These are phyloP conservation scores for Ramaria sp. DNA, from an alignment of 768 basidiomycete genomes.

Conservation along the genomic window DNA sequence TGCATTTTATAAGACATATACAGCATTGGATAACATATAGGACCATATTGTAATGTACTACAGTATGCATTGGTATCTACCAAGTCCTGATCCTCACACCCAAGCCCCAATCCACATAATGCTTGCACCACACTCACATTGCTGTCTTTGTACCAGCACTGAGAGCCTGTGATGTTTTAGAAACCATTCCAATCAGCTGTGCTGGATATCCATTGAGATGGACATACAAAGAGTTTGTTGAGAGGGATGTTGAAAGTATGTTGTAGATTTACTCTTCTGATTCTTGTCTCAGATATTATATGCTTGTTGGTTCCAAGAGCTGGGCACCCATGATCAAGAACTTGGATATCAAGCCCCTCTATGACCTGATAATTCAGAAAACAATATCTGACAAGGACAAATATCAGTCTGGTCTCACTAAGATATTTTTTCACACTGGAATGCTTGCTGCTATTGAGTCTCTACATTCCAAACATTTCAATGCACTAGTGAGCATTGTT, in stretches of 20 bases:
- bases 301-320: conserved; percentile 79
- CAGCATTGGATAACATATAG: too few species aligned
- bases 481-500: conserved; percentile 85
- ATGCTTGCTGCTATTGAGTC: conserved; percentile 96
- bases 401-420: conserved; percentile 93
- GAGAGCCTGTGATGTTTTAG: conserved; percentile 95
- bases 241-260: conserved; percentile 50
- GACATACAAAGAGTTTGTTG: conserved; percentile 98
- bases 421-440: conserved; percentile 98
- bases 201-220: conserved; percentile 97
- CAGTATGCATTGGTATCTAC: too few species aligned
- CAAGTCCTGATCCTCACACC: too few species aligned
- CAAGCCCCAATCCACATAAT: too few species aligned
- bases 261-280: not conserved
- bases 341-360: conserved; percentile 71
- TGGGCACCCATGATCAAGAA: conserved; percentile 84
- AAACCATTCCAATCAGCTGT: conserved; percentile 97
- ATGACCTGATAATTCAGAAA: conserved; percentile 70
- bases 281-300: conserved; percentile 69
- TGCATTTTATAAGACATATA: too few species aligned
- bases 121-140: too few species aligned
- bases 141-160: too few species aligned
- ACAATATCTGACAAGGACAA: conserved; percentile 92
- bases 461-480: conserved; percentile 77
- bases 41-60: too few species aligned